Base-by-base conservation (phyloP, 169 alveolate genomes). In the Cryptosporidium viatorum region DNA sequence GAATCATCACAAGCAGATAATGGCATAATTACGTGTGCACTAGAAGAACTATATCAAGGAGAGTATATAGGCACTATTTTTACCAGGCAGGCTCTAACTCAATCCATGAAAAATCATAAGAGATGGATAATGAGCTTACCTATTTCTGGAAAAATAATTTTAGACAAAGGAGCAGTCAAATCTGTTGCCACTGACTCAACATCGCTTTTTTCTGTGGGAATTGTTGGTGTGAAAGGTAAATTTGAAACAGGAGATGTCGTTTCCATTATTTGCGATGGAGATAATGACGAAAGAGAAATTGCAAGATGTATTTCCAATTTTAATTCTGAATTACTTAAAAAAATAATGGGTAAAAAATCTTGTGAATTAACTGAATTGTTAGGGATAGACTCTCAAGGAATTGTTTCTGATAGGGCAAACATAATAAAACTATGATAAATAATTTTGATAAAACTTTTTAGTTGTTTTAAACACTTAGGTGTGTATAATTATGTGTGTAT, bases 51-150 rank as follows among this genome's bases (percentile, higher is more conserved):
- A 26, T 45, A 62, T 65, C 89, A 80, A 62, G 69, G 89, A 39
- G 80, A 80, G 35, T 80, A 80, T 62, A 80, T 80, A 6, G 89
- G 89, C 9, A 80, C 89, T 7, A 80, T 80, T 80, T 80, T 80
- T 67, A 16, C 51, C 18, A 59, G 50, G 29, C 89, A 80, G 23
- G 29, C 23, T 48, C 23, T 65, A 59, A 43, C 69, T 1, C 89
- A 80, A 37, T 59, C 80, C 1, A 80, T 80, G 69, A 80, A 50
- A 45, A 80, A 80, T 65, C 89, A 80, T 16, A 80, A 65, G 41
- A 80, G 89, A 14, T 80, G 89, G 89, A 80, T 80, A 80, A 60
- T 80, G 74, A 80, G 89, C 62, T 48, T 80, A 23, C 89, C 89
- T 16, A 43, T 80, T 21, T 50, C 48, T 43, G 89, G 89, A 33